Base-by-base conservation (phyloP, 176 grass and related monocot species). In the Ananas comosus region DNA sequence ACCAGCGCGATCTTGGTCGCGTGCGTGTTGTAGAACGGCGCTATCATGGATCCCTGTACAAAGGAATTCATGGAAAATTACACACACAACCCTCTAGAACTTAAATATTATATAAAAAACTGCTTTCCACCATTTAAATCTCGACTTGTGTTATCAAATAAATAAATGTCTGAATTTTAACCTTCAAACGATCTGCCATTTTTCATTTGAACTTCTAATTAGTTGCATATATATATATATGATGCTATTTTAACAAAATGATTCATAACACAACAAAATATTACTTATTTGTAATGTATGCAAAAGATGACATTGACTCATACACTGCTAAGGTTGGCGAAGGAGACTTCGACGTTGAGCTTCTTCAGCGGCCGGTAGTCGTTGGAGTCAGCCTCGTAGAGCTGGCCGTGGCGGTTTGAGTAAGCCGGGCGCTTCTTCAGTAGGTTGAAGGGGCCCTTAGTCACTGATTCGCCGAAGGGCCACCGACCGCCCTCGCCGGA, bases 21-120 rank as follows among this genome's bases (percentile, higher is more conserved):
- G 11, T 67, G 76, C 0, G 83, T 87, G 82, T 92, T 90, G 77
- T 80, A 86, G 49, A 54, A 77, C 0, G 89, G 93, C 13, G 86
- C 84, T 13, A 50, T 68, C 93, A 97, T 92, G 19, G 93, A 97
- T 1, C 89, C 86, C 92, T 96, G 76, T 12, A 17, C 18, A n/a
- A 50, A 76, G 0, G 11, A 5, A 0, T 18, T 19, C 5, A 61
- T 9, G 56, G 7, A 19, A 9, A 9, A 19, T 61, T 21, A 61
- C 16, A 9, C 16, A 61, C 16, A 61, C 16, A 61, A 61, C 16
- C 21, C 9, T 19, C n/a, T 9, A 59, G 10, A 59, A 2, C 7
- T 59, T 0, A 19, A 10, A 19, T 59, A 13, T 9, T 10, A 18
- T 59, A 0, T 18, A 23, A 19, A 16, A 57, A 17, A 0, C 13